A percentile compares a stretch with the other conserved stretches of the same genome.
These are phyloP conservation scores for Huntiella savannae DNA, from an alignment of 2,329 filamentous ascomycete species.

Conservation along the genomic window DNA sequence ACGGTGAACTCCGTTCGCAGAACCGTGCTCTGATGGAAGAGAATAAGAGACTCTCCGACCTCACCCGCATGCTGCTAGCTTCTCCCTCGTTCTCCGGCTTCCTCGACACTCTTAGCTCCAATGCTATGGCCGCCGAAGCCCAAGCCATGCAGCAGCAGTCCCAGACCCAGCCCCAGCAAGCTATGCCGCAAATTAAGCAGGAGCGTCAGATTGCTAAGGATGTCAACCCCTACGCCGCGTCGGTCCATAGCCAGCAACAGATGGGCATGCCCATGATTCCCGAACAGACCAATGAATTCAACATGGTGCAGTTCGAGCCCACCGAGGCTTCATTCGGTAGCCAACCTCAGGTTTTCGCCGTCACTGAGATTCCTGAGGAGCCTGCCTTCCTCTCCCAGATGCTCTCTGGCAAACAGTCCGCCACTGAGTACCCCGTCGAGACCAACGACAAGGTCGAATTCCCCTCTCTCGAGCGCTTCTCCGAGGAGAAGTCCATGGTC, in stretches of 20 bases:
- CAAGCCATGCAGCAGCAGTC: constrained; percentile 18
- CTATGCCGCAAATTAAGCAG: constrained; percentile 17
- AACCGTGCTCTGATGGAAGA: constrained; percentile 71
- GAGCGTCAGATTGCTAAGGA: constrained; percentile 44
- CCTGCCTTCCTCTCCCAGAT: constrained; percentile 40
- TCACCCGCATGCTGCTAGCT: constrained; percentile 64
- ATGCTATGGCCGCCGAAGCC: constrained; percentile 21
- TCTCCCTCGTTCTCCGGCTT: constrained; percentile 71
- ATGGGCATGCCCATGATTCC: constrained; percentile 54
- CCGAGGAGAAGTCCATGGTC: constrained; percentile 18
- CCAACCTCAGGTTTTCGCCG: constrained; percentile 55
- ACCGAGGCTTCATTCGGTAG: constrained; percentile 29
- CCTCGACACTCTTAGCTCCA: constrained; percentile 44
- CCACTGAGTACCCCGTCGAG: constrained; percentile 27
- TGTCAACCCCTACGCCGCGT: constrained; percentile 37
- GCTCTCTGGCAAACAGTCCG: constrained; percentile 53
- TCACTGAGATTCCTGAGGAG: constrained; percentile 49
- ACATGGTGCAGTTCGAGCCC: constrained; percentile 43
- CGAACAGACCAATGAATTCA: constrained; percentile 58
- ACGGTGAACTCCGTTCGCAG: constrained; percentile 58
- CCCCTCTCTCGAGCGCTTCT: constrained; percentile 31
- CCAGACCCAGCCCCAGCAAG: constrained; percentile 16
- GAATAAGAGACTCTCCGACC: constrained; percentile 59
- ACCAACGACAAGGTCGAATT: constrained; percentile 38
- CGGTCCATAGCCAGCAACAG: constrained; percentile 39